Percentiles rank a stretch among this genome's conserved stretches.
phyloP scores from a whole-genome alignment of 108 stramenopile genomes.

The Fragilaria crotonensis region DNA sequence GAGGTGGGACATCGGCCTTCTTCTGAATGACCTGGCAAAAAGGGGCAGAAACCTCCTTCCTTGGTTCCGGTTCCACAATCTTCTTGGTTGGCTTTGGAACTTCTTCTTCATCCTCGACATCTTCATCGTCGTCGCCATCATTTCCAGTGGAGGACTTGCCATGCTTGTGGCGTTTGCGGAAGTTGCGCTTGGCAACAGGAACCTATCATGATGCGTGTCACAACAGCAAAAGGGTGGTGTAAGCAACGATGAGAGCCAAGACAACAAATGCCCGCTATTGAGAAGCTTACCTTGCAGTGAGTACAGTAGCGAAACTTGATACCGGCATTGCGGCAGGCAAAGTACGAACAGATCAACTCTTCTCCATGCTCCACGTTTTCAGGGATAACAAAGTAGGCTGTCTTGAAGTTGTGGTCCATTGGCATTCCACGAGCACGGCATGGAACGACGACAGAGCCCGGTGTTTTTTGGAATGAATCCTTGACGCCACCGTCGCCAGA shows the following conservation, averaged over 20 bases:
- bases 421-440: constrained; percentile 82
- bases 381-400: constrained; percentile 79
- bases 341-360: constrained; percentile 77
- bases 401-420: constrained; percentile 85
- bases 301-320: constrained; percentile 75
- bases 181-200: constrained; percentile 76
- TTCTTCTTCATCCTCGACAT: background rate
- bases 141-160: constrained; percentile 7
- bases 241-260: background rate
- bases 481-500: background rate
- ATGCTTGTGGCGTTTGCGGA: constrained; percentile 63
- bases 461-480: constrained; percentile 2
- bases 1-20: background rate
- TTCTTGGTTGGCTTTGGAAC: background rate
- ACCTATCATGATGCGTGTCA: constrained; percentile 14
- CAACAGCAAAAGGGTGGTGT: too few species aligned
- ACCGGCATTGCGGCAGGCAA: constrained; percentile 70
- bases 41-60: background rate
- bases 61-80: background rate
- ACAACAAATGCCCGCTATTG: background rate
- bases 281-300: constrained; percentile 33
- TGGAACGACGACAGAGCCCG: constrained; percentile 40
- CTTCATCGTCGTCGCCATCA: background rate
- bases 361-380: constrained; percentile 79
- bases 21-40: background rate